Evolutionary conservation across 2,329 filamentous ascomycete genomes (phyloP), one percentile per base, ranked within the genome.

Genomic region (Tolypocladium guangdongense): DNA sequence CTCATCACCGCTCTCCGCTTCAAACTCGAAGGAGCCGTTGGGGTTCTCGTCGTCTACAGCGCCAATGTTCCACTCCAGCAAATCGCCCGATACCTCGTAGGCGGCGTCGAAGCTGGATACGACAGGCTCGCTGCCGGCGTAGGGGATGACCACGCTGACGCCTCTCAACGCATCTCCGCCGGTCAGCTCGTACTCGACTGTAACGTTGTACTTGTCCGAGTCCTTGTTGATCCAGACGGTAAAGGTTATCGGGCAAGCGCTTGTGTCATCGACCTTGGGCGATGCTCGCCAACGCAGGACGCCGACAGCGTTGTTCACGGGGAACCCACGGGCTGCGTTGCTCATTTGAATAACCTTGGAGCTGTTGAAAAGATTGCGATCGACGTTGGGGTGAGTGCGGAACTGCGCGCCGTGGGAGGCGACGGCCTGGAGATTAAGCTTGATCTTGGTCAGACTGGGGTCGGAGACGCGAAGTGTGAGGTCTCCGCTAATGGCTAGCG

Each of bases 201-300:
- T 99, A 65, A 99, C 83, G 59, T 88, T 95, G 70, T 86, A 95
- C 63, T 86, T 90, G 66, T 84, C 83, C 48, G 86, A 82, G 49
- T 88, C 87, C 70, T 91, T 90, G 72, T 96, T 96, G 56, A 95
- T 89, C 93, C 93, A 99, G 38, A 96, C 92, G 2, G 90, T 96
- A 70, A 99, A 97, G 38, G 88, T 93, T 64, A 99, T 93, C 8
- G 93, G 93, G 38, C 95, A 84, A 52, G 91, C 83, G 57, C 83
- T 84, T 37, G 86, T 72, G 62, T 95, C 89, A 60, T 95, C 90
- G 2, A 81, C 78, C 71, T 89, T 90, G 49, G 90, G 87, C 18
- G 85, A 83, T 24, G 89, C 87, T 64, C 90, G 88, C 93, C 93
- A 99, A 68, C 92, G 84, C 67, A 99, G 78, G 43, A 97, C 91